A percentile compares a stretch with the other conserved stretches of the same genome.
Conservation (phyloP, 2,329 filamentous ascomycete species). For the Periglandula ipomoeae region DNA sequence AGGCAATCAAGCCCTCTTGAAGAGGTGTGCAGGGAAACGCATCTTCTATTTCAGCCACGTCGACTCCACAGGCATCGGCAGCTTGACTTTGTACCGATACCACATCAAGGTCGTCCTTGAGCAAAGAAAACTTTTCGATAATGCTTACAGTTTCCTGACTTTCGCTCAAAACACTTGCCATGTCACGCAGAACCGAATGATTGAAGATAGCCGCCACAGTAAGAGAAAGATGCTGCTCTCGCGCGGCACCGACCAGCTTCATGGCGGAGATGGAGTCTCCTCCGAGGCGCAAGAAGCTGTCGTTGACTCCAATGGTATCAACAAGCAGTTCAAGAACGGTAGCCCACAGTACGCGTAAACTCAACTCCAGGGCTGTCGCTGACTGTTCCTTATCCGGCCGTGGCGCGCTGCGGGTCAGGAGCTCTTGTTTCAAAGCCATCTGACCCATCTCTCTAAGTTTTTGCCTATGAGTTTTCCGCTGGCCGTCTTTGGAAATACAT, state of each 20-base stretch:
- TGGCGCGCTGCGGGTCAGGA: neutral
- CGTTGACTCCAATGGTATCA: constrained; percentile 24
- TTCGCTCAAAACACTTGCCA: neutral
- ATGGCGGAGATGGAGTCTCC: constrained; percentile 39
- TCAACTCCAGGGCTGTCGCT: neutral
- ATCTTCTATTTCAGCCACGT: constrained; percentile 23
- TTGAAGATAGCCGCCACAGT: constrained; percentile 34
- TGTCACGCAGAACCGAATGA: constrained; percentile 5
- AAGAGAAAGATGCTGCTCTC: constrained; percentile 25
- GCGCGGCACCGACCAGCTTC: constrained; percentile 24
- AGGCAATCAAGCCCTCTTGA: constrained; percentile 33
- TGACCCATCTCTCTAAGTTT: neutral
- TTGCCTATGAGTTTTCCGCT: constrained; percentile 1
- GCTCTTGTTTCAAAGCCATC: neutral
- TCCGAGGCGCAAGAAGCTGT: constrained; percentile 38
- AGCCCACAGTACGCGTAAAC: constrained; percentile 5
- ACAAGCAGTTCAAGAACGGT: constrained; percentile 7
- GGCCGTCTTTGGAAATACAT: neutral
- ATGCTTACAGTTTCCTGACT: neutral
- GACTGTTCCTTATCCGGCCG: neutral
- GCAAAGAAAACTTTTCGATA: neutral
- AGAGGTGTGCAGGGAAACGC: constrained; percentile 28
- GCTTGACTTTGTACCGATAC: neutral
- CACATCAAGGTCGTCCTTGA: neutral
- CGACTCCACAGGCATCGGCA: constrained; percentile 4